Evolutionary conservation across 2,329 filamentous ascomycete species (phyloP).

Genomic region (Aspergillus piperis): DNA sequence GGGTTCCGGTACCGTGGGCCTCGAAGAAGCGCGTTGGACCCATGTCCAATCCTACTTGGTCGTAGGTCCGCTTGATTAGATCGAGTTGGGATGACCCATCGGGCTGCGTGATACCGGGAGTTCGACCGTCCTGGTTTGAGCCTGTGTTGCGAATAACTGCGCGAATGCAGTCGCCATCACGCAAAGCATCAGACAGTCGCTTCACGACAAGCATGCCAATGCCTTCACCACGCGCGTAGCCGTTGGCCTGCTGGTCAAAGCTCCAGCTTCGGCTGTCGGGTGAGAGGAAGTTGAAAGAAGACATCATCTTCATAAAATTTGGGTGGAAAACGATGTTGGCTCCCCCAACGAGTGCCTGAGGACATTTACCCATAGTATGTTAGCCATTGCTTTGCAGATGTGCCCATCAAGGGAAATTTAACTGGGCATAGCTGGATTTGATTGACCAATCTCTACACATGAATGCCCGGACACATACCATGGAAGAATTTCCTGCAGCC

Average conservation of each 20-base stretch:
- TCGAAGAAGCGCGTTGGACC: constrained; percentile 1
- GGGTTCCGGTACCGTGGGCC: constrained; percentile 2
- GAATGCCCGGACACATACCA: not conserved
- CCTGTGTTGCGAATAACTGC: constrained; percentile 30
- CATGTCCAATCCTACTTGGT: not conserved
- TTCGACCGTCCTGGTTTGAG: constrained; percentile 28
- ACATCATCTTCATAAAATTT: not conserved
- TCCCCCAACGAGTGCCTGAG: not conserved
- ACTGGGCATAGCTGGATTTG: too few species aligned
- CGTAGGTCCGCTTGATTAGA: not conserved
- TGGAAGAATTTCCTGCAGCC: not conserved
- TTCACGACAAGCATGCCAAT: not conserved
- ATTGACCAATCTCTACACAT: too few species aligned
- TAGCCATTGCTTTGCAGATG: not conserved
- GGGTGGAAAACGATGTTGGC: not conserved
- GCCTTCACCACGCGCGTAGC: not conserved
- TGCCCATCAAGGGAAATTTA: not conserved
- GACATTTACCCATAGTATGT: not conserved
- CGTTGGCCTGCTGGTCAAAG: constrained; percentile 27
- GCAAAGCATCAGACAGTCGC: not conserved
- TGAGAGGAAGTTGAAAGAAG: constrained; percentile 29
- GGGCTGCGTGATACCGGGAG: not conserved
- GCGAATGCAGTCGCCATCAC: constrained; percentile 33
- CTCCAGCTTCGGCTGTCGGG: constrained; percentile 28
- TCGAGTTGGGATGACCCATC: not conserved